Base-by-base conservation (phyloP, 140 eudicot species). In the Erigeron philadelphicus region DNA sequence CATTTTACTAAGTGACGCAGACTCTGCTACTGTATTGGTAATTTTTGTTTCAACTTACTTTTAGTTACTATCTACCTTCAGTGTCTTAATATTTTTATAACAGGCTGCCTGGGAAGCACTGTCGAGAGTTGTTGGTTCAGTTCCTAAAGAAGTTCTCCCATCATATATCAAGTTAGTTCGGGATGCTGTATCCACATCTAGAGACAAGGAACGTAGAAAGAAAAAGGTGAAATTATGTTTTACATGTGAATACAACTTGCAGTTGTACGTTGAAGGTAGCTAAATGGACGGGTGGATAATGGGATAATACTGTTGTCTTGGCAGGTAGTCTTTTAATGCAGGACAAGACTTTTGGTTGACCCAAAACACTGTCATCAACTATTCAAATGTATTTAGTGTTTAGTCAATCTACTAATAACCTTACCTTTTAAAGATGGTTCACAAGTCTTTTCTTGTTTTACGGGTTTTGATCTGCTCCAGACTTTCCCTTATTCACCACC, bases 81-180 rank as follows among this genome's bases (percentile, higher is more conserved):
- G 25, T 59, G 41, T 61, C 42, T 3, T 16, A 67, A 61, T 56
- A 17, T 61, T 4, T 72, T 38, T 72, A 76, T 74, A 50, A 66
- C 85, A 93, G 98, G 90, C 77, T 80, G 90, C 96, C 18, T 93
- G 96, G 98, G 95, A 89, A 80, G 98, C 96, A 42, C 77, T 93
- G 5, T 82, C 91, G 15, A 89, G 95, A 77, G 98, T 93, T 78
- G 81, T 89, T 43, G 73, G 85, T 64, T 89, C 98, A n/a, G 82
- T 89, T 57, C 96, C 98, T 5, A 93, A 89, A 76, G 98, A 93
- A 84, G 86, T 87, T 60, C 93, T 93, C 59, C 96, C 98, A 5
- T 86, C 95, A 25, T 86, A 93, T 70, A 87, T 89, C 64, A 93
- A 93, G 67, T 66, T 89, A 68, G 98, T 93, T 43, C 96, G 98